Conservation (phyloP, 495 filamentous ascomycete species). For the Aspergillus kassunensis region DNA sequence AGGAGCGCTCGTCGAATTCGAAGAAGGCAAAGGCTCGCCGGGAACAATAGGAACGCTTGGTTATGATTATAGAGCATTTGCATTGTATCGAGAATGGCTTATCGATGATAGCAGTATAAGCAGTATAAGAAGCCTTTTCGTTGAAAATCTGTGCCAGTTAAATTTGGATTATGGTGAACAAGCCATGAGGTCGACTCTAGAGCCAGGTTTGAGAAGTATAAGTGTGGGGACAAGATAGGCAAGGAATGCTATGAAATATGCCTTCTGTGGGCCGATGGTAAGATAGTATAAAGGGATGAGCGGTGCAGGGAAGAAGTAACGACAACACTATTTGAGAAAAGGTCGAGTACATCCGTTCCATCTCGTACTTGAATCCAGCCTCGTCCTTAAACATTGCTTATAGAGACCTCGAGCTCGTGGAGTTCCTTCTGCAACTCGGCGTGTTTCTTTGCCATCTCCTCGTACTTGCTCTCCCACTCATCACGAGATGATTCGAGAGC, state of each 20-base stretch:
- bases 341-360: constrained; percentile 31
- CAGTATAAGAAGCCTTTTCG: no score
- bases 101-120: no score
- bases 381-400: constrained; percentile 75
- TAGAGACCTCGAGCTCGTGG: constrained; percentile 79
- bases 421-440: constrained; percentile 80
- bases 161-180: constrained; percentile 4
- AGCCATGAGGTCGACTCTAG: constrained; percentile 7
- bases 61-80: neutral
- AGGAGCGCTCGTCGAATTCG: constrained; percentile 60
- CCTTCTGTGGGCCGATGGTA: constrained; percentile 23
- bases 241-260: constrained; percentile 21
- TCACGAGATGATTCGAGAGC: constrained; percentile 86
- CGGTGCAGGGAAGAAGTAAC: constrained; percentile 26
- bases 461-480: constrained; percentile 93
- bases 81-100: no score
- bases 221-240: constrained; percentile 14
- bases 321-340: constrained; percentile 27
- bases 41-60: constrained; percentile 26
- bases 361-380: constrained; percentile 22
- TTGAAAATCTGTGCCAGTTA: neutral
- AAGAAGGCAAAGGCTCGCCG: constrained; percentile 44
- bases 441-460: constrained; percentile 92
- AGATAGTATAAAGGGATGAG: constrained; percentile 18
- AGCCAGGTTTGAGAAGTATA: constrained; percentile 15